phyloP scores from a whole-genome alignment of 805 yeast species.

The Wickerhamomyces bovis region DNA sequence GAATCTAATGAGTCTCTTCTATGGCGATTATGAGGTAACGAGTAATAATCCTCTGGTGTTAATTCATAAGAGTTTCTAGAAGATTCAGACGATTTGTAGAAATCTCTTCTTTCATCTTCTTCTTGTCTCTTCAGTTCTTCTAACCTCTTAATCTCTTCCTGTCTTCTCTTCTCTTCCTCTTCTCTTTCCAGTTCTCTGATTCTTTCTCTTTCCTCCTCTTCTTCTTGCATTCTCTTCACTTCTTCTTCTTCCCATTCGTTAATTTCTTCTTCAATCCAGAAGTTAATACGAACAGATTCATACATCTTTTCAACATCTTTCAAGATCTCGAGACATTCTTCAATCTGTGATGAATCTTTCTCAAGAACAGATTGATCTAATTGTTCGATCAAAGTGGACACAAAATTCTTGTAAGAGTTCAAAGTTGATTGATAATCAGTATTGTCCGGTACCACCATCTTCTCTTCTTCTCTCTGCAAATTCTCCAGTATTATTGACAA shows the following conservation, averaged over 20 bases:
- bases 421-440: conserved; percentile 37
- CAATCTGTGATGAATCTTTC: conserved; percentile 51
- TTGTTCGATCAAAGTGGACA: conserved; percentile 51
- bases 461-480: conserved; percentile 17
- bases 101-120: not conserved
- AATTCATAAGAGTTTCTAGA: conserved; percentile 2
- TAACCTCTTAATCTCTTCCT: not conserved
- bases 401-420: conserved; percentile 50
- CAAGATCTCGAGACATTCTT: conserved; percentile 63
- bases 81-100: conserved; percentile 9
- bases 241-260: conserved; percentile 20
- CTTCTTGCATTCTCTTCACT: conserved; percentile 10
- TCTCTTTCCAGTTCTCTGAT: conserved; percentile 4
- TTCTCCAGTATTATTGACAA: conserved; percentile 36
- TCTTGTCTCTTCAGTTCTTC: not conserved
- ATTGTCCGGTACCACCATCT: conserved; percentile 18
- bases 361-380: conserved; percentile 46
- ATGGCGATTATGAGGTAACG: conserved; percentile 2
- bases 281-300: conserved; percentile 41
- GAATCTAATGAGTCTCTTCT: conserved; percentile 20
- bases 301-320: conserved; percentile 72
- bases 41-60: not conserved
- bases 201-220: conserved; percentile 4
- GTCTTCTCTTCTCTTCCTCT: conserved; percentile 1
- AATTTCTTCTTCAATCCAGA: conserved; percentile 27